These are phyloP conservation scores for Rhododendron henanense DNA, from an alignment of 148 eudicot species.

Conservation along the genomic window DNA sequence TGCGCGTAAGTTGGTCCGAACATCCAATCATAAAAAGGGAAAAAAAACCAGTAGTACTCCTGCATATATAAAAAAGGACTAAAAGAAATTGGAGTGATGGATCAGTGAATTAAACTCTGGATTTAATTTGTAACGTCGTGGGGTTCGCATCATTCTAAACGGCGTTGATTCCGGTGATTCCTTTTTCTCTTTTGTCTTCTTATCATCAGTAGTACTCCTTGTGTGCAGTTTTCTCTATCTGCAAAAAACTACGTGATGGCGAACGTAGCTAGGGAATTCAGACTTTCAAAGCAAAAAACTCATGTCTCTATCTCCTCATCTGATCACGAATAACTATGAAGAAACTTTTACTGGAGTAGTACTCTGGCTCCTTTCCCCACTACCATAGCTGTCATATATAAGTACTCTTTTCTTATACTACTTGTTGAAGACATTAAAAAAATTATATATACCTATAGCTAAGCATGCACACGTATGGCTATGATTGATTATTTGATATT, in stretches of 20 bases:
- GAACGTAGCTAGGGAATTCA: not conserved
- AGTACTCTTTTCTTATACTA: too few species aligned
- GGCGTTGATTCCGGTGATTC: constrained; percentile 54
- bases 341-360: not conserved
- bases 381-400: not conserved
- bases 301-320: constrained; percentile 4
- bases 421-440: not conserved
- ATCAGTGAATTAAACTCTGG: not conserved
- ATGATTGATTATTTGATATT: not conserved
- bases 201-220: not conserved
- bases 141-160: constrained; percentile 38
- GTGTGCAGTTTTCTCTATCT: not conserved
- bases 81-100: not conserved
- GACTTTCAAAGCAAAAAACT: constrained; percentile 1
- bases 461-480: not conserved
- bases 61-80: not conserved
- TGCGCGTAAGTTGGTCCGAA: too few species aligned
- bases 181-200: constrained; percentile 33
- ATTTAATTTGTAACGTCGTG: constrained; percentile 14
- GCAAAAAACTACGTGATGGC: not conserved
- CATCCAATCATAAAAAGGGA: too few species aligned
- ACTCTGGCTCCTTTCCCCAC: not conserved
- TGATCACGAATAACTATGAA: not conserved
- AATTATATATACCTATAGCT: not conserved
- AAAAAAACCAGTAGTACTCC: not conserved